Evolutionary conservation across 768 basidiomycete genomes (phyloP).

Genomic region (Naganishia antarctica): DNA sequence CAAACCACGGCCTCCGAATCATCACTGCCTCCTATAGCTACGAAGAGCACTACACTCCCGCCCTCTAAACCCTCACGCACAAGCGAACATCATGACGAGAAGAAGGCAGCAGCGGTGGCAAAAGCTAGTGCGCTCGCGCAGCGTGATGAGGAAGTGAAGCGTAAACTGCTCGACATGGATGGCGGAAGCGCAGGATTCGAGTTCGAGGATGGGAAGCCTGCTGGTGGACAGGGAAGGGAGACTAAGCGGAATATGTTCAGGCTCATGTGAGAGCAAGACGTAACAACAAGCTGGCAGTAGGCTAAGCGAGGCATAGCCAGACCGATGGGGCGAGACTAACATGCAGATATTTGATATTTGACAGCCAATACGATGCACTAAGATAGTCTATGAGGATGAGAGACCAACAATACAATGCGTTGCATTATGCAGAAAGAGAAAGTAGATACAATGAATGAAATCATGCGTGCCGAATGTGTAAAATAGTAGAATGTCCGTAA

Average conservation of each 20-base stretch:
- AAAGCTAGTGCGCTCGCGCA: slow-evolving; percentile 1
- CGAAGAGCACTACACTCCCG: background rate
- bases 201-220: slow-evolving; percentile 29
- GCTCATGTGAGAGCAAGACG: slow-evolving; percentile 26
- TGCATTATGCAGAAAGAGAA: too few species aligned
- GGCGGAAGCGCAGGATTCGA: slow-evolving; percentile 30
- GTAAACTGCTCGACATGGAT: slow-evolving; percentile 25
- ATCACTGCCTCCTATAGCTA: background rate
- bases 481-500: too few species aligned
- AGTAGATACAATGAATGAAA: too few species aligned
- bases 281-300: too few species aligned
- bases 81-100: background rate
- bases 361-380: too few species aligned
- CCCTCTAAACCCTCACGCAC: background rate
- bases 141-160: slow-evolving; percentile 17
- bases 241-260: slow-evolving; percentile 30
- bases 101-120: background rate
- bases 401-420: too few species aligned
- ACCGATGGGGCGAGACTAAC: too few species aligned
- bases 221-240: slow-evolving; percentile 21
- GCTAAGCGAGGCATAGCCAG: too few species aligned
- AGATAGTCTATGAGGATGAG: too few species aligned
- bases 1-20: background rate
- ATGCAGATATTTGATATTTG: too few species aligned
- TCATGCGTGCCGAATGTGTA: too few species aligned